phyloP scores from a whole-genome alignment of 305 asterid genomes.

The Fraxinus nigra region DNA sequence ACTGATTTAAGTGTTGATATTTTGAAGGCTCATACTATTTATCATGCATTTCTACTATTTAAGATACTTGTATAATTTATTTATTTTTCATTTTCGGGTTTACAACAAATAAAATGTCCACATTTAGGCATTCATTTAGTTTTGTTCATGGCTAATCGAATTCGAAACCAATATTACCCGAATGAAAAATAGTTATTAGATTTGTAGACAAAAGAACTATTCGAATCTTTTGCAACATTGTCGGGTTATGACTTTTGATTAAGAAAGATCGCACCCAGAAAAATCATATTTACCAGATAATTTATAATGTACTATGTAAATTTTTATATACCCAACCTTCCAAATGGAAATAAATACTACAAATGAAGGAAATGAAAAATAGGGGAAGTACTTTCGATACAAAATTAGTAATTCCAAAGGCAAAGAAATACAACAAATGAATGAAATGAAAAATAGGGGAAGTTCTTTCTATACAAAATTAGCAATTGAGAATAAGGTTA shows the following conservation, averaged over 20 bases:
- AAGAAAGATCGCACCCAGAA: no score
- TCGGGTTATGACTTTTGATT: background rate
- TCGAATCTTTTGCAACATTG: background rate
- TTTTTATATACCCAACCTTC: background rate
- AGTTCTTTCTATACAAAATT: background rate
- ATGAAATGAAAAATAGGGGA: no score
- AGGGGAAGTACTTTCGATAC: no score
- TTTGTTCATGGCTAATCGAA: background rate
- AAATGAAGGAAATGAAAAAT: no score
- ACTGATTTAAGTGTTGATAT: no score
- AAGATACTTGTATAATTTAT: background rate
- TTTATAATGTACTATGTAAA: no score
- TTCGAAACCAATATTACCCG: background rate
- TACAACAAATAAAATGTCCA: background rate
- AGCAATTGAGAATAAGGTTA: background rate
- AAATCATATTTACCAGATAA: background rate
- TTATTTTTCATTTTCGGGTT: background rate
- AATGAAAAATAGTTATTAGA: background rate
- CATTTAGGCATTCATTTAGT: background rate
- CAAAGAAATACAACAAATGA: no score
- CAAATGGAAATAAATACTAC: background rate
- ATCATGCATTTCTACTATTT: background rate
- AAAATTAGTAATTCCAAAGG: background rate
- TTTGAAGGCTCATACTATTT: background rate
- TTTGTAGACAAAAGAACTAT: background rate